These are phyloP conservation scores for Tetradesmus lagerheimii DNA, from an alignment of 139 green algal genomes.

Conservation along the genomic window DNA sequence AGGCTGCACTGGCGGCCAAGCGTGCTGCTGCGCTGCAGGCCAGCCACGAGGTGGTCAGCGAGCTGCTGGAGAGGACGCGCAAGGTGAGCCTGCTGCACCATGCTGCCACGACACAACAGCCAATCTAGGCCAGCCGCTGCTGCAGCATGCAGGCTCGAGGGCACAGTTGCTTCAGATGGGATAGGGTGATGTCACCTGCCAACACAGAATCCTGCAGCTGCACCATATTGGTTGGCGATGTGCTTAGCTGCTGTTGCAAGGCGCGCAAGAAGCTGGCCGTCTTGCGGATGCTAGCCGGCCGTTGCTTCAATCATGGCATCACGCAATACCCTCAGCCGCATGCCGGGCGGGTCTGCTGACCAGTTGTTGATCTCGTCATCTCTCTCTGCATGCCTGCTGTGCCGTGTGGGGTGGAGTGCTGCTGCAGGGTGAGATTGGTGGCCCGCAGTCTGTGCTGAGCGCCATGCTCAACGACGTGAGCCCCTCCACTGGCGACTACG, in stretches of 20 bases:
- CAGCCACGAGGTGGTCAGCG: constrained; percentile 7
- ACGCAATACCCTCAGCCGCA: too few relatives aligned
- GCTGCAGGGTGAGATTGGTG: constrained; percentile 29
- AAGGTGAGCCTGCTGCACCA: constrained; percentile 4
- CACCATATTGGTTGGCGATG: too few relatives aligned
- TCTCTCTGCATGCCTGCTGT: neutral
- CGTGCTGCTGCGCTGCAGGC: neutral
- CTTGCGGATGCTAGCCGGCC: too few relatives aligned
- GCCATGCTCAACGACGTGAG: constrained; percentile 22
- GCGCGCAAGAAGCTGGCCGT: too few relatives aligned
- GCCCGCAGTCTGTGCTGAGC: neutral
- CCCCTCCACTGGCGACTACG: constrained; percentile 28
- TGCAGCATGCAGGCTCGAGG: neutral
- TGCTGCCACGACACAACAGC: neutral
- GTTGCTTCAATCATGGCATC: too few relatives aligned
- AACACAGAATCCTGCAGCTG: too few relatives aligned
- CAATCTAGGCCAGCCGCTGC: neutral
- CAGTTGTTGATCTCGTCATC: too few relatives aligned
- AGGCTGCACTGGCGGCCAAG: neutral
- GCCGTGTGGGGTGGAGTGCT: neutral
- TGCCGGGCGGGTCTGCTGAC: too few relatives aligned
- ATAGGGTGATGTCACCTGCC: too few relatives aligned
- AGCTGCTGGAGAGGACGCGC: constrained; percentile 29
- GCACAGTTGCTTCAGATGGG: too few relatives aligned
- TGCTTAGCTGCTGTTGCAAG: too few relatives aligned